Percentiles rank a stretch among this genome's conserved stretches.
phyloP scores from a whole-genome alignment of 2,329 filamentous ascomycete species.

The Grosmannia penicillata region DNA sequence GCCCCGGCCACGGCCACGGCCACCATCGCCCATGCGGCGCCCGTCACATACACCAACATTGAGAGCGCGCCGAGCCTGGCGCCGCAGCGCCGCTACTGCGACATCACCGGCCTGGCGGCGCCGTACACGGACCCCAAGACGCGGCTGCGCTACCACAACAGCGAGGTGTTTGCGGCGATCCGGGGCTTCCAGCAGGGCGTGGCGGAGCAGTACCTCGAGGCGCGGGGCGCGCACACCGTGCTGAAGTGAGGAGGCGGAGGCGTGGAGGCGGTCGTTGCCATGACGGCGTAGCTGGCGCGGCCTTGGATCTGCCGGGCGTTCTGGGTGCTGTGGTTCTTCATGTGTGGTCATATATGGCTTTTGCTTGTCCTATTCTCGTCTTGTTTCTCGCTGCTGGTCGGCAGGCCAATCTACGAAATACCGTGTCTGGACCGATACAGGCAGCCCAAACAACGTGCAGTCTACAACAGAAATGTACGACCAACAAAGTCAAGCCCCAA shows the following conservation, averaged over 20 bases:
- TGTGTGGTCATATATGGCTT: too few relatives aligned
- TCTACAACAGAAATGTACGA: conserved; percentile 43
- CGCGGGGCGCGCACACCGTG: conserved; percentile 82
- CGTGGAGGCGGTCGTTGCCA: neutral
- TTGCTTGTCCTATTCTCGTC: neutral
- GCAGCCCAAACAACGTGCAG: neutral
- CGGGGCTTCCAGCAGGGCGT: conserved; percentile 66
- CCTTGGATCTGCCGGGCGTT: neutral
- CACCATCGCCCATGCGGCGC: conserved; percentile 37
- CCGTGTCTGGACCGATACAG: too few relatives aligned
- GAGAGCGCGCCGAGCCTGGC: conserved; percentile 77
- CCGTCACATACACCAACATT: conserved; percentile 88
- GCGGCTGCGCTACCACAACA: conserved; percentile 79
- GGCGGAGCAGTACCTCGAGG: conserved; percentile 78
- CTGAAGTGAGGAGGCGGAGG: conserved; percentile 50
- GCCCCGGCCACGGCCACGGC: conserved; percentile 8
- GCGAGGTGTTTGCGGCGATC: conserved; percentile 77
- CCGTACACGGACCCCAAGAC: conserved; percentile 94
- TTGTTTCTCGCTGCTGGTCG: neutral
- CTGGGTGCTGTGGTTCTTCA: too few relatives aligned
- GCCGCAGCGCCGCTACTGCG: conserved; percentile 81
- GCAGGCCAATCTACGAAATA: too few relatives aligned
- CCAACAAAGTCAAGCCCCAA: conserved; percentile 92
- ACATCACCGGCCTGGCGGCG: conserved; percentile 84
- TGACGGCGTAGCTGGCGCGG: neutral